Evolutionary conservation across 345 rosid genomes (phyloP), one percentile per base, ranked within the genome.

Genomic region (Turnera subulata): DNA sequence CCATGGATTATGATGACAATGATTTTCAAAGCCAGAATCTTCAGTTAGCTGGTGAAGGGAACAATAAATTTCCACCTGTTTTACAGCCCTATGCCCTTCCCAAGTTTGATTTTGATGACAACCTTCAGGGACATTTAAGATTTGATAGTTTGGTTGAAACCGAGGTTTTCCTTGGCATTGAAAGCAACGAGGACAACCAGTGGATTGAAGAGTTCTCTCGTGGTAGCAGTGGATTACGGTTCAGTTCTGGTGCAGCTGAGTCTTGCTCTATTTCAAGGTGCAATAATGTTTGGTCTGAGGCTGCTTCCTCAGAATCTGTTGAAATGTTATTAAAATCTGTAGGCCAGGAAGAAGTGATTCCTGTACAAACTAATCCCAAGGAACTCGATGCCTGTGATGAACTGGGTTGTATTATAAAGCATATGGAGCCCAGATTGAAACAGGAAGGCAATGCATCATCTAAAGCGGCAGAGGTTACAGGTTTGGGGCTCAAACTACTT

Each of bases 1-100:
- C 81, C 95, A 94, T 94, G 99, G 99, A 90, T 83, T 88, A 82
- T 86, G 94, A 94, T 81, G 99, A 90, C 77, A 88, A 73, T 78
- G 97, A 94, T 73, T 86, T 83, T 84, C 96, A 85, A 73, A 80
- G 86, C 82, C 93, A 82, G 76, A 94, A 88, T 81, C 91, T 84
- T 74, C 88, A 80, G 59, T 61, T 94, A 90, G 83, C 85, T 63
- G 88, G 93, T 78, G 99, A 94, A 76, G 90, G 87, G 47, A 82
- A 76, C 73, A 74, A 73, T 45, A 84, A 91, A 58, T 82, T 79
- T 67, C 78, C 96, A 35, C 81, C 96, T 64, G 87, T 73, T 56
- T 75, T 75, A 61, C 78, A 71, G 67, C 79, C 93, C 51, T 84
- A 81, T 78, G 81, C 88, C 54, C 88, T 85, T 68, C 85, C 97